These are phyloP conservation scores for Psidium guajava DNA, from an alignment of 345 rosid genomes.

Conservation along the genomic window DNA sequence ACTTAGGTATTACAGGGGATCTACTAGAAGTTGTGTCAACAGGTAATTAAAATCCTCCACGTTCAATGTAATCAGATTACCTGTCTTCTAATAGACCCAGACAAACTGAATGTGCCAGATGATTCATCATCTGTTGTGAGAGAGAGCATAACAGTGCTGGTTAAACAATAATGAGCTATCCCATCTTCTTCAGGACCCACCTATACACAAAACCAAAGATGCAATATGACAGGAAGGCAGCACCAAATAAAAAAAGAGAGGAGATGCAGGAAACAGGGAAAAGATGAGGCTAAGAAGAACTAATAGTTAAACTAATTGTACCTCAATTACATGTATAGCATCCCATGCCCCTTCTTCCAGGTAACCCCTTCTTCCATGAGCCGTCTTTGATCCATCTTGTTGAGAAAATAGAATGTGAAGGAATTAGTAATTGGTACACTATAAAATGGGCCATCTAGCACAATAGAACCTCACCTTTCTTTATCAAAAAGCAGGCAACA, in stretches of 20 bases:
- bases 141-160: slow-evolving; percentile 94
- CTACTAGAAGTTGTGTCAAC: neutral
- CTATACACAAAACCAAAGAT: slow-evolving; percentile 21
- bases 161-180: slow-evolving; percentile 72
- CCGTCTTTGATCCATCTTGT: slow-evolving; percentile 87
- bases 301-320: neutral
- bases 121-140: slow-evolving; percentile 71
- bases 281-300: neutral
- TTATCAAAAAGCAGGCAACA: slow-evolving; percentile 85
- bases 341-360: slow-evolving; percentile 99
- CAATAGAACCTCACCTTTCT: slow-evolving; percentile 56
- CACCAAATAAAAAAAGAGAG: neutral
- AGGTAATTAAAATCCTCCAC: neutral
- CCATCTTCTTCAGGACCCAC: slow-evolving; percentile 90
- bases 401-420: slow-evolving; percentile 1
- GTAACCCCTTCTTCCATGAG: slow-evolving; percentile 87
- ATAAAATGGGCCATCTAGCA: neutral
- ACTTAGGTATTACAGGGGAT: neutral
- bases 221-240: neutral
- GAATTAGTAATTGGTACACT: neutral
- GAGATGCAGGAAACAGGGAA: too few species aligned
- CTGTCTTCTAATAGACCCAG: slow-evolving; percentile 97
- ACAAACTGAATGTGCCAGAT: slow-evolving; percentile 75
- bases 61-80: slow-evolving; percentile 19
- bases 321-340: slow-evolving; percentile 95